phyloP scores from a whole-genome alignment of 1,139 yeast species.

The Fermentozyma sake region DNA sequence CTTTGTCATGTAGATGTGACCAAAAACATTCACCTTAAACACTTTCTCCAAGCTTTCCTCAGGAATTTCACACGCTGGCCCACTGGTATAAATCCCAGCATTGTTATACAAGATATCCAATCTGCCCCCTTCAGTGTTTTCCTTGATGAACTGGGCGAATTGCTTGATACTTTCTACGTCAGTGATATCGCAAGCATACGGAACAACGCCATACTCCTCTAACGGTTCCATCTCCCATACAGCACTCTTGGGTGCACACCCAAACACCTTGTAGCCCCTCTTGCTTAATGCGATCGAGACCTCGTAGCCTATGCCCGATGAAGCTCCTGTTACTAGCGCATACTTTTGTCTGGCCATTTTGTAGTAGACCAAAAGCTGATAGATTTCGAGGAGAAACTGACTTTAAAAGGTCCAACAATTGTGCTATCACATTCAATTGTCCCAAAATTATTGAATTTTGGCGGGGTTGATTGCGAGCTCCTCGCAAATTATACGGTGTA shows the following conservation, averaged over 20 bases:
- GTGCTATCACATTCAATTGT: not conserved
- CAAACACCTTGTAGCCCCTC: constrained; percentile 33
- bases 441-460: too few relatives aligned
- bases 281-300: constrained; percentile 23
- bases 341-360: constrained; percentile 9
- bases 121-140: constrained; percentile 24
- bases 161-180: constrained; percentile 22
- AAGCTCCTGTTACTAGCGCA: constrained; percentile 38
- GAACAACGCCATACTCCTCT: constrained; percentile 24
- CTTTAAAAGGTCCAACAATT: not conserved
- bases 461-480: too few relatives aligned
- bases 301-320: constrained; percentile 37
- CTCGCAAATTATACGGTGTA: too few relatives aligned
- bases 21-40: constrained; percentile 33
- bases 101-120: constrained; percentile 32
- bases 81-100: constrained; percentile 29
- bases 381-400: not conserved
- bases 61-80: constrained; percentile 30
- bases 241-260: constrained; percentile 24
- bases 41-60: constrained; percentile 19
- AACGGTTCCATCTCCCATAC: constrained; percentile 25
- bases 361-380: not conserved
- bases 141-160: constrained; percentile 18
- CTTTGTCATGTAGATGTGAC: constrained; percentile 36
- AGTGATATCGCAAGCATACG: constrained; percentile 31